A percentile compares a stretch with the other conserved stretches of the same genome.
Conservation (phyloP, 2,329 filamentous ascomycete species). For the Aspergillus udagawae region DNA sequence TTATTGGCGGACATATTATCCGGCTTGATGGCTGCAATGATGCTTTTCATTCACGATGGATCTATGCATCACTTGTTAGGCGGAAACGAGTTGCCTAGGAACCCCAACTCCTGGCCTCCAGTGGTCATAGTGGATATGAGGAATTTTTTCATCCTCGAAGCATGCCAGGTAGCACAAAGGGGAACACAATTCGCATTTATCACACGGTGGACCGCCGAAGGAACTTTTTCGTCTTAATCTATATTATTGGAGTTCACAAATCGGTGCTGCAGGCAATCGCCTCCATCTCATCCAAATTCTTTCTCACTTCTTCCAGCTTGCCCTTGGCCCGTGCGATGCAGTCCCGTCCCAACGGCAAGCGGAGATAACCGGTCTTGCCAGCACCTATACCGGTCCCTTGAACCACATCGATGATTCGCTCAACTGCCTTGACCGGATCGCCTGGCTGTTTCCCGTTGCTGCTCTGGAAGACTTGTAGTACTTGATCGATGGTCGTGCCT, state of each 20-base stretch:
- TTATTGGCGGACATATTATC: neutral
- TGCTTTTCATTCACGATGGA: neutral
- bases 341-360: conserved; percentile 39
- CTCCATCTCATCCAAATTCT: conserved; percentile 12
- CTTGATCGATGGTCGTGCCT: conserved; percentile 20
- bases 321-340: conserved; percentile 13
- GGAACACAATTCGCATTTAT: too few species aligned
- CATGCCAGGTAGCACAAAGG: too few species aligned
- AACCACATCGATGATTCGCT: conserved; percentile 37
- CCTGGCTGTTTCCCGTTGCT: conserved; percentile 11
- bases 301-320: neutral
- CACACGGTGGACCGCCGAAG: too few species aligned
- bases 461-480: conserved; percentile 18
- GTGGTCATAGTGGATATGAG: too few species aligned
- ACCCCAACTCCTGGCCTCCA: neutral
- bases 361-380: conserved; percentile 28
- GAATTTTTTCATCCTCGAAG: too few species aligned
- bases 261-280: neutral
- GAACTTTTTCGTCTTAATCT: neutral
- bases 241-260: neutral
- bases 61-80: neutral
- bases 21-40: neutral
- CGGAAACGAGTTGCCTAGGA: neutral
- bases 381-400: conserved; percentile 30
- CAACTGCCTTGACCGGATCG: conserved; percentile 23